phyloP scores from a whole-genome alignment of 2,329 filamentous ascomycete genomes.

The Volutella citrinella region DNA sequence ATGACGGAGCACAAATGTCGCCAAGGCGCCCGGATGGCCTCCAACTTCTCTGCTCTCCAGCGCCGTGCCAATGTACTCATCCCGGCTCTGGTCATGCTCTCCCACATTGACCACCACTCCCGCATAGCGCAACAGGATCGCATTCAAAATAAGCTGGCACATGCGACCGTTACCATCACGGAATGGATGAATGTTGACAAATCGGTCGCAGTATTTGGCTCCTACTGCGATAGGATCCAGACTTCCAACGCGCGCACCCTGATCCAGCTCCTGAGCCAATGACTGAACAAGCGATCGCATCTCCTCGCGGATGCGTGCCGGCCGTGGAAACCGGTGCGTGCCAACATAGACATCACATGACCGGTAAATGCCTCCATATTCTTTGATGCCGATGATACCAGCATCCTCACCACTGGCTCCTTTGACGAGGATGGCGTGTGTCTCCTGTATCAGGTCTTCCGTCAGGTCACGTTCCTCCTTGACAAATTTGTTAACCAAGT shows the following conservation, averaged over 20 bases:
- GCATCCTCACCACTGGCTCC: neutral
- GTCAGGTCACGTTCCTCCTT: slow-evolving; percentile 5
- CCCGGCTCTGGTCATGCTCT: slow-evolving; percentile 14
- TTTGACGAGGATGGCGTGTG: slow-evolving; percentile 15
- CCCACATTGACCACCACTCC: slow-evolving; percentile 21
- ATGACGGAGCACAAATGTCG: slow-evolving; percentile 21
- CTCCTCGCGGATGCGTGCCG: slow-evolving; percentile 19
- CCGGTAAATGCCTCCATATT: slow-evolving; percentile 26
- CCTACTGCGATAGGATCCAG: slow-evolving; percentile 30
- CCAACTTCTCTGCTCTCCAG: slow-evolving; percentile 19
- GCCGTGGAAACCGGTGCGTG: slow-evolving; percentile 23
- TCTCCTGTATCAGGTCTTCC: slow-evolving; percentile 17
- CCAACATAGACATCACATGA: slow-evolving; percentile 21
- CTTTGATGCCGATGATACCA: slow-evolving; percentile 1
- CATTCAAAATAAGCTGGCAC: slow-evolving; percentile 36
- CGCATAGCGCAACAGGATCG: slow-evolving; percentile 29
- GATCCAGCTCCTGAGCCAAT: slow-evolving; percentile 15
- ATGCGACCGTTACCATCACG: slow-evolving; percentile 36
- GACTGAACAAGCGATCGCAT: slow-evolving; percentile 25
- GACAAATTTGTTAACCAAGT: slow-evolving; percentile 15
- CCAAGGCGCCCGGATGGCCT: slow-evolving; percentile 27
- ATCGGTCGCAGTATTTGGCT: slow-evolving; percentile 24
- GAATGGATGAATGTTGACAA: slow-evolving; percentile 39
- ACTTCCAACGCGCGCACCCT: neutral
- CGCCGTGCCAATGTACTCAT: slow-evolving; percentile 24